Conservation (phyloP, 139 green algal species). For the Mychonastes homosphaera region DNA sequence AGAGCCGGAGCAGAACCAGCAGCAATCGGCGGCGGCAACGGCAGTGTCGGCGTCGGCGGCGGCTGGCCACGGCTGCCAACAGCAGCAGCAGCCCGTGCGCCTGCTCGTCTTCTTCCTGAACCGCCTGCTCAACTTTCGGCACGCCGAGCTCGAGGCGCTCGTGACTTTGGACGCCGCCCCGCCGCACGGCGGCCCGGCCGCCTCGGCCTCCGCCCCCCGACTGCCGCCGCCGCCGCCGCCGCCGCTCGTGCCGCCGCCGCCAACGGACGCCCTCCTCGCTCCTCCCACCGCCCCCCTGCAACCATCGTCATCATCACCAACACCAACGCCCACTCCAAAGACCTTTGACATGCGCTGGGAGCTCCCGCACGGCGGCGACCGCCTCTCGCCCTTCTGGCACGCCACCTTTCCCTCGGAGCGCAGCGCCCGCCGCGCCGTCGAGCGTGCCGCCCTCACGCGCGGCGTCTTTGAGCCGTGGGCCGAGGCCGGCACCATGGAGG, state of each 20-base stretch:
- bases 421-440: neutral
- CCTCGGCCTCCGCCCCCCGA: too few species aligned
- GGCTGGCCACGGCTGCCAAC: neutral
- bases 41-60: neutral
- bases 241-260: too few species aligned
- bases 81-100: neutral
- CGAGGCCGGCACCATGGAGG: slow-evolving; percentile 50
- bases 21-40: slow-evolving; percentile 4
- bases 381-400: slow-evolving; percentile 23
- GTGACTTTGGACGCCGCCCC: slow-evolving; percentile 28
- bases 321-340: too few species aligned
- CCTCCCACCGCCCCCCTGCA: too few species aligned
- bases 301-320: too few species aligned
- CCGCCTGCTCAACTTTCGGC: slow-evolving; percentile 52
- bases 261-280: too few species aligned
- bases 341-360: slow-evolving; percentile 31
- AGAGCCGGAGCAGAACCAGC: slow-evolving; percentile 9
- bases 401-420: slow-evolving; percentile 29
- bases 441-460: slow-evolving; percentile 23
- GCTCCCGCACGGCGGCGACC: slow-evolving; percentile 20
- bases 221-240: too few species aligned
- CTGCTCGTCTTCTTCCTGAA: slow-evolving; percentile 64
- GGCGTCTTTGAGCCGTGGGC: slow-evolving; percentile 74
- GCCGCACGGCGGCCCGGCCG: too few species aligned
- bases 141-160: slow-evolving; percentile 50